Base-by-base conservation (phyloP, 2,329 filamentous ascomycete species). In the Cercospora sesami region DNA sequence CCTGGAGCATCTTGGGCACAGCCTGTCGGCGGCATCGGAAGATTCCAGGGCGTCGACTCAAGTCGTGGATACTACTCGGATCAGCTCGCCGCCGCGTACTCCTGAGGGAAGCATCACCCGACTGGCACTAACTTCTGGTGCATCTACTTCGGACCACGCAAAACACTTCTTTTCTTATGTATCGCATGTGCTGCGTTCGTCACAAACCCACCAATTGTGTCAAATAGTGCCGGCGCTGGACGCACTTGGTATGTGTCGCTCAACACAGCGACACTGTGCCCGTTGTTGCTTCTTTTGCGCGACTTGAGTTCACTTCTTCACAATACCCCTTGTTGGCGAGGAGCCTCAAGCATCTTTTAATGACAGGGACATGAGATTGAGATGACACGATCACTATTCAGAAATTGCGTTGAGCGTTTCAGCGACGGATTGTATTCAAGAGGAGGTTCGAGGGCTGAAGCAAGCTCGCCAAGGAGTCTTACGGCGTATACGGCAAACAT, bases 31-130 rank as follows among this genome's bases (percentile, higher is more conserved):
- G 79, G 80, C 18, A 80, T 81, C 69, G 78, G 81, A 28, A 77
- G 81, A 7, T 83, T 81, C 69, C 80, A 83, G 70, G 82, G 82
- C 64, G 79, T 83, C 70, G 81, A 82, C 57, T 79, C 78, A 14
- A 83, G 81, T 69, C 81, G 81, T 23, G 82, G 82, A 30, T 83
- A 81, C 70, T 84, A 81, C 67, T 81, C 81, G 14, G 80, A 83
- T 60, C 74, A 83, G 28, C 78, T 79, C 64, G 75, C 80, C 58
- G 65, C 69, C 28, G 70, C 63, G 23, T 72, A 70, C 64, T 68
- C 70, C 45, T 71, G 57, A 70, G 45, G 6, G 58, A 8, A 33
- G 18, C 48, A 30, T 30, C 16, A 30, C n/a, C 6, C 5, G 8
- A 58, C 23, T 42, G 58, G 21, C 33, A 36, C 59, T n/a, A 18